Evolutionary conservation across 1,284 basidiomycete genomes (phyloP), one percentile per base, ranked within the genome.

Genomic region (Apiotrichum sp.): DNA sequence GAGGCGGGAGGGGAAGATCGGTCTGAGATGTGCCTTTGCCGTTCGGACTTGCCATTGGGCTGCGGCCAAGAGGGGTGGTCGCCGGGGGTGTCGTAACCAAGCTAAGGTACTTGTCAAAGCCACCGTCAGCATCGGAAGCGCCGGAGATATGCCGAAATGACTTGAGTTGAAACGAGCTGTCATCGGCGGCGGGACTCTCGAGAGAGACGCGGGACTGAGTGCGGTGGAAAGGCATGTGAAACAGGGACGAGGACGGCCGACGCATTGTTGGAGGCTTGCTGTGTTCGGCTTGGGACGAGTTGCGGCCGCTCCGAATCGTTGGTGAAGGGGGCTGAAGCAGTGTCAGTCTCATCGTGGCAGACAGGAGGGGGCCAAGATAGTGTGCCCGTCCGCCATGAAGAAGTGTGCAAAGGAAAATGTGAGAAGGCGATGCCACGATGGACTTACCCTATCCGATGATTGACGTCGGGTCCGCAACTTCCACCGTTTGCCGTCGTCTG

Each of bases 121-220:
- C 52, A 7, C 46, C 55, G n/a, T 58, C 59, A 7, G 58, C 54
- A 32, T 59, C 58, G 1, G 58, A 59, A 2, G 59, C 57, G 53
- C 71, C 70, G 4, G 72, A 72, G 14, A 76, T 65, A 56, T 76
- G 74, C 10, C 74, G 64, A 55, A 76, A 76, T 2, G 65, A 63
- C 52, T 65, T 70, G 40, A 76, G 66, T 55, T 71, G 70, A 62
- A 76, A 76, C 2, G 69, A 70, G 2, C 68, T 65, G 40, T 72
- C 69, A 53, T 75, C 72, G 9, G 46, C 34, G 38, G 40, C 6
- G 53, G 50, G 10, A 45, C 53, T 1, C 43, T 71, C 69, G 10
- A 69, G 46, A 2, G 68, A 68, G 0, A 59, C 55, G 29, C 70
- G 69, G 5, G 70, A 72, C 13, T 56, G 54, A 0, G 71, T 62